A percentile compares a stretch with the other conserved stretches of the same genome.
These are phyloP conservation scores for Hexamita inflata DNA, from an alignment of 208 protist genomes.

Conservation along the genomic window DNA sequence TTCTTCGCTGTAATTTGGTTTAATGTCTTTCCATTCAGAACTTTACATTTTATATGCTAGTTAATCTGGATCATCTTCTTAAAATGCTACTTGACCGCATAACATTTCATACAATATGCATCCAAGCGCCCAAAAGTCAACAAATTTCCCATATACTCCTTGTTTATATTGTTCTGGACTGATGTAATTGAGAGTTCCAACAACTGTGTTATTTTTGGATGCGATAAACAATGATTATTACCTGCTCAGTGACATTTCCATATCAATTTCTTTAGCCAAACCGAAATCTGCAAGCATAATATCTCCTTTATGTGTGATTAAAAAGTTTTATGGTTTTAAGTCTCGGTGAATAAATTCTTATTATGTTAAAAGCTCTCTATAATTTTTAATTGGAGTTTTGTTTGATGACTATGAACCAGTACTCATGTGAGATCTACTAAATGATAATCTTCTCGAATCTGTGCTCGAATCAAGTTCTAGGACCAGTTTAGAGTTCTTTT, in stretches of 20 bases:
- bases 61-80: background rate
- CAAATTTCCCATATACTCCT: background rate
- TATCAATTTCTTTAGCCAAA: background rate
- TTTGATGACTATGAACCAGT: background rate
- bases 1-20: background rate
- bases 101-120: conserved; percentile 28
- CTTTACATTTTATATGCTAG: background rate
- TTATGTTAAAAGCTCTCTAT: background rate
- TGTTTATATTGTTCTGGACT: background rate
- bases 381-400: background rate
- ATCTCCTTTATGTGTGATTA: background rate
- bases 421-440: background rate
- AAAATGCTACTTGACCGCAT: background rate
- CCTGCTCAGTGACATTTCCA: too few species aligned
- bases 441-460: too few species aligned
- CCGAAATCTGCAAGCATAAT: background rate
- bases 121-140: conserved; percentile 27
- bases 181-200: background rate
- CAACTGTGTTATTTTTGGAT: background rate
- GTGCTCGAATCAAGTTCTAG: too few species aligned
- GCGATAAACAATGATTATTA: too few species aligned
- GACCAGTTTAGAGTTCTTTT: too few species aligned
- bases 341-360: background rate
- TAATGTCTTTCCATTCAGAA: background rate
- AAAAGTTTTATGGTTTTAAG: background rate